Base-by-base conservation (phyloP, 202 grass and related monocot genomes). In the Digitaria exilis region DNA sequence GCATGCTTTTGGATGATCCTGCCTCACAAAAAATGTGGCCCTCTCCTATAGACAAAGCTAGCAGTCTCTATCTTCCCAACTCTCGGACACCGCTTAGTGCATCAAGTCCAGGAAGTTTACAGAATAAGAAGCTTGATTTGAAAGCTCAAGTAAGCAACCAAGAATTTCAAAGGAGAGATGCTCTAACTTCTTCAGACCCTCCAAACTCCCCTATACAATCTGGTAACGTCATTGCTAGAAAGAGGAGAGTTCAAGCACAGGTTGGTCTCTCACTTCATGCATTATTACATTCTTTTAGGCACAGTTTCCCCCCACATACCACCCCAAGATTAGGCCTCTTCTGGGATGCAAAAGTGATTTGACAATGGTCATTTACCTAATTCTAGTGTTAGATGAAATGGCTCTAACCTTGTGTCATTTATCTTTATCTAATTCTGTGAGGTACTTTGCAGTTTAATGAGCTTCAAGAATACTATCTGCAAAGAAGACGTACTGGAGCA, bases 391-490 rank as follows among this genome's bases (percentile, higher is more conserved):
- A 72, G 56, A 72, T 82, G 19, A 81, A 85, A 65, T 21, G 21
- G 3, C 34, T 32, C 30, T 67, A 50, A 17, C 35, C 21, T 30
- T 29, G 67, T 79, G 59, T 24, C n/a, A 28, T 82, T 64, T 86
- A 22, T 64, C 77, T 29, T 69, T 30, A 67, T 80, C 80, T 81
- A 79, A 87, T 88, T 49, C 10, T 75, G 65, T 34, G 78, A 71
- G 48, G 0, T 77, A 91, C 46, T 31, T 69, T 86, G 76, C 85
- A 99, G 96, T 99, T 99, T 87, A 94, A 87, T 1, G 96, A 96
- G 57, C 96, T 99, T 84, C 93, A 96, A 91, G 96, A 99, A 90
- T 96, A 92, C 60, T 99, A 99, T 80, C 80, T 99, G 30, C 91
- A 94, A 91, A 96, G 86, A 83, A 84, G 96, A 17, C 91, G 96